Evolutionary conservation across 768 basidiomycete genomes (phyloP), one percentile per base, ranked within the genome.

Genomic region (Xerocomellus amylosporus): DNA sequence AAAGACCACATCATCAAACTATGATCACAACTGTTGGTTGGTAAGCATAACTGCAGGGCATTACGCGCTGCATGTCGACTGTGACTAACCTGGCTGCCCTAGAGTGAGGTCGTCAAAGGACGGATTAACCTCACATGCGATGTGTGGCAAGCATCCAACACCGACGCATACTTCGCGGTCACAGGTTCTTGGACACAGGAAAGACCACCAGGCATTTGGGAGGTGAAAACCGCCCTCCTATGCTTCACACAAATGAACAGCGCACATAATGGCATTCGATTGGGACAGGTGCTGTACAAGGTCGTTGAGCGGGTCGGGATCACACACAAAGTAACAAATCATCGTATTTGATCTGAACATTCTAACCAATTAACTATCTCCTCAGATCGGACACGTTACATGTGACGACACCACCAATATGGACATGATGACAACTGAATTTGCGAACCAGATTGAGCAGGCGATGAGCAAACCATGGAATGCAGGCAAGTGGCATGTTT

Each of bases 271-370:
- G 77, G 77, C 0, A 22, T 33, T n/a, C 61, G 58, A 0, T 64
- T 78, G 1, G 72, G 75, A 0, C 71, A 72, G 30, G 75, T 72
- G 1, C 58, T 79, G 0, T 79, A 64, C 61, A 71, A 71, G 53
- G 61, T 78, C 26, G 51, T 62, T 1, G 10, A 58, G 2, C 60
- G 63, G 1, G 37, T 74, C 2, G 63, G 63, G 0, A 69, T 75
- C 37, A 15, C 26, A 12, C 56, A 71, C 34, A 73, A 73, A 59
- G 74, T 73, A 37, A 8, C 68, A 8, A 28, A 28, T 8, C 4
- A 28, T 28, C 2, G 4, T 28, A 1, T 8, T 1, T 28, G 8
- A 28, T 68, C 34, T 36, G 7, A 10, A 38, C 1, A 19, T n/a
- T 38, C n/a, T 38, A 10, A 19, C n/a, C 19, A 38, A 4, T 2